A percentile compares a stretch with the other conserved stretches of the same genome.
Evolutionary conservation across 2,329 filamentous ascomycete genomes (phyloP).

Genomic region (Tricladium varicosporioides): DNA sequence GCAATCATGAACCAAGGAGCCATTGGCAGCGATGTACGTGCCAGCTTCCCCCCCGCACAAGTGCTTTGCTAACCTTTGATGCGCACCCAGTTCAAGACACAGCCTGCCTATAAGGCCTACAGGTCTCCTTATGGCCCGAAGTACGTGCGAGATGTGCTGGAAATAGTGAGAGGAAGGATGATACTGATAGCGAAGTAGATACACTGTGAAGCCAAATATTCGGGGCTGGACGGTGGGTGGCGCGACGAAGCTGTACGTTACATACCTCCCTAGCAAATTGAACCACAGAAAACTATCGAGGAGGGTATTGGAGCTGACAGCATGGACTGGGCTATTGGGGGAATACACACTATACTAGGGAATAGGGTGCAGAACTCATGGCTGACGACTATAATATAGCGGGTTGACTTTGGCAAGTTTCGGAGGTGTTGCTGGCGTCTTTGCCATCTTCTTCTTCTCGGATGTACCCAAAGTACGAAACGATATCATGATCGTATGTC

Average conservation of each 20-base stretch:
- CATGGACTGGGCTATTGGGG: too few relatives aligned
- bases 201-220: constrained; percentile 56
- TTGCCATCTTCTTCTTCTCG: constrained; percentile 59
- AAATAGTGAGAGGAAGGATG: not conserved
- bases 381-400: constrained; percentile 36
- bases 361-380: not conserved
- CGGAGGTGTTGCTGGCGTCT: constrained; percentile 52
- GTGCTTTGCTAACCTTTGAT: not conserved
- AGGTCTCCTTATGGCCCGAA: constrained; percentile 65
- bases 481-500: constrained; percentile 56
- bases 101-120: constrained; percentile 40
- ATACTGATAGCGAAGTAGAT: constrained; percentile 42
- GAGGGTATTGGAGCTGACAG: too few relatives aligned
- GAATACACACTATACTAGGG: too few relatives aligned
- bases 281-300: not conserved
- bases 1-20: constrained; percentile 9
- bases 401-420: constrained; percentile 52
- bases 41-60: constrained; percentile 10
- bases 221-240: constrained; percentile 51
- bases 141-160: constrained; percentile 44
- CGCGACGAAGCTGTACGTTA: constrained; percentile 47
- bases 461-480: constrained; percentile 59
- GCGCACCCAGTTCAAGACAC: constrained; percentile 15
- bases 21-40: constrained; percentile 11
- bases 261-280: not conserved